These are phyloP conservation scores for Acer saccharum DNA, from an alignment of 345 rosid genomes.

Conservation along the genomic window DNA sequence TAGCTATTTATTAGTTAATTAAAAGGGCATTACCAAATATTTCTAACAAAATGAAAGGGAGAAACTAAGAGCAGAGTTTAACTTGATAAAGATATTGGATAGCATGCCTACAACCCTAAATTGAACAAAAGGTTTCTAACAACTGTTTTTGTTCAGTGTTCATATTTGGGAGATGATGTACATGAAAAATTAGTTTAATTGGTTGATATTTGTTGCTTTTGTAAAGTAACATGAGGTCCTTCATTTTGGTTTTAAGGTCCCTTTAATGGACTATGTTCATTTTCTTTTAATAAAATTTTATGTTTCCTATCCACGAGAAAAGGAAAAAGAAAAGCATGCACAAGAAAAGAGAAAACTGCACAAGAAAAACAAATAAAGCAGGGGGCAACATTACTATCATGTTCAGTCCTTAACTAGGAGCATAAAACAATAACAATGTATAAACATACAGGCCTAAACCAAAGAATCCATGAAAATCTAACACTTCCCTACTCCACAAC, in stretches of 20 bases:
- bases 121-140: background rate
- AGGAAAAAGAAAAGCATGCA: background rate
- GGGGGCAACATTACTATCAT: background rate
- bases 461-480: no score
- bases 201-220: background rate
- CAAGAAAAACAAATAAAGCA: background rate
- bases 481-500: no score
- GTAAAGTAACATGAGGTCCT: background rate
- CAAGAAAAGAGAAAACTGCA: background rate
- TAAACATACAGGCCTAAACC: background rate
- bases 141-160: background rate
- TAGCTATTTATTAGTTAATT: background rate
- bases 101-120: background rate
- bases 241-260: background rate
- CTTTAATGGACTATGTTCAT: no score
- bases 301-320: background rate
- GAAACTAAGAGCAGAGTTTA: background rate
- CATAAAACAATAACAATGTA: background rate
- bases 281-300: no score
- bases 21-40: background rate
- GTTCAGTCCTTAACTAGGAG: background rate
- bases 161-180: background rate
- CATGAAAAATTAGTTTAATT: background rate
- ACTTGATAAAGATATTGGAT: background rate
- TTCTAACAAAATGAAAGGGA: background rate